Base-by-base conservation (phyloP, 306 rosid species). In the Ceratonia siliqua region DNA sequence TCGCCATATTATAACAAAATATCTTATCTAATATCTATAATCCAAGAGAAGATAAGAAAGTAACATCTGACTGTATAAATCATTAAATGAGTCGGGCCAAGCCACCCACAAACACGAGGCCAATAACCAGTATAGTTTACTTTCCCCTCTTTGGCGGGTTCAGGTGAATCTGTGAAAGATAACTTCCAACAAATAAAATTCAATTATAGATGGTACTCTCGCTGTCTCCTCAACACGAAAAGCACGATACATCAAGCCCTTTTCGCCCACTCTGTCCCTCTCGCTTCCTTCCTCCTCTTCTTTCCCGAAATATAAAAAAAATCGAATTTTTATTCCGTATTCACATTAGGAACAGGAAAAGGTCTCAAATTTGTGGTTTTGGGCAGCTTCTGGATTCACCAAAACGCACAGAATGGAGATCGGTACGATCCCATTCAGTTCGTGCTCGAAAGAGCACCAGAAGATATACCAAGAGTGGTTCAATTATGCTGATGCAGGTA, bases 401-500 rank as follows among this genome's bases (percentile, higher is more conserved):
- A 49, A 12, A 35, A 52, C 38, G 18, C 67, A 5, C 13, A 46
- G 11, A 9, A 90, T 94, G 99, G 97, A 92, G 73, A 81, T 94
- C 80, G 87, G 35, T 48, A 70, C 96, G 18, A 67, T 75, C 52
- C 84, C 92, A 42, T 46, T 71, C 3, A 64, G 52, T 70, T 76
- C 91, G 3, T 80, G 84, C 76, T 89, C 92, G 45, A 85, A 82
- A 74, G 97, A 88, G 57, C 77, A 85, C 62, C 89, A 86, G 58
- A 50, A 45, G 57, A 67, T 89, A 72, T 94, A 90, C 20, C 87
- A 70, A 75, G 92, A 90, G 72, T 94, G 99, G 99, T 94, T 94
- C 72, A 79, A 65, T 71, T 83, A 41, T 78, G 99, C 91, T 12
- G 99, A 94, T 89, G 68, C 93, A 74, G 99, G 99, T 94, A 49